A percentile compares a stretch with the other conserved stretches of the same genome.
Conservation (phyloP, 495 filamentous ascomycete species). For the Penicillium diatomitis region DNA sequence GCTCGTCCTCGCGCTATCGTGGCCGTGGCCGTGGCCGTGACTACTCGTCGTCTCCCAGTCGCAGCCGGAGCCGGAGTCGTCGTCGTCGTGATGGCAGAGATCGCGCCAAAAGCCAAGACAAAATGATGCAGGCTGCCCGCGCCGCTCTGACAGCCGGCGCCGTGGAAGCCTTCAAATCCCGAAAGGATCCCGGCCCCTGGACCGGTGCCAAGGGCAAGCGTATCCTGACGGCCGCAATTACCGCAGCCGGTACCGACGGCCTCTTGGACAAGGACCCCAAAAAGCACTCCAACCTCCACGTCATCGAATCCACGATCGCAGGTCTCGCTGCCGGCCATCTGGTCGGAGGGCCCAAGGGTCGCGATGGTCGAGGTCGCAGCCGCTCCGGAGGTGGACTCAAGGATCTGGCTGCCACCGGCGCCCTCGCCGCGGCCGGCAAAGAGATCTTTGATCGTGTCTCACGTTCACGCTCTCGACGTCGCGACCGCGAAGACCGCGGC, state of each 20-base stretch:
- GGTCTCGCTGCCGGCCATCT: conserved; percentile 76
- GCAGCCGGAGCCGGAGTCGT: conserved; percentile 28
- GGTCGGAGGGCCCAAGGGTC: conserved; percentile 48
- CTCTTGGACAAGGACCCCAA: conserved; percentile 62
- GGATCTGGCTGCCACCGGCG: conserved; percentile 62
- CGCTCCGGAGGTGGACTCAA: conserved; percentile 42
- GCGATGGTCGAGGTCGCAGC: not conserved
- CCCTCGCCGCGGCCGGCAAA: conserved; percentile 74
- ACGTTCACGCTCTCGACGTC: conserved; percentile 53
- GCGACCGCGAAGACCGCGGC: conserved; percentile 35
- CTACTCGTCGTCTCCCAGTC: conserved; percentile 30
- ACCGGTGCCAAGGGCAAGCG: conserved; percentile 78
- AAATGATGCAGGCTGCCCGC: conserved; percentile 69
- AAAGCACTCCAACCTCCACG: conserved; percentile 58
- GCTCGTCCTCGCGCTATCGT: conserved; percentile 28
- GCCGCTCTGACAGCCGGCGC: conserved; percentile 80
- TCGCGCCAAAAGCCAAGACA: conserved; percentile 32
- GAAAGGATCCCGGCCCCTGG: conserved; percentile 79
- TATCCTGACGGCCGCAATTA: conserved; percentile 75
- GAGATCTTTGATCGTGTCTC: conserved; percentile 56
- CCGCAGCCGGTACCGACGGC: conserved; percentile 75
- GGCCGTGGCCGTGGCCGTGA: conserved; percentile 46
- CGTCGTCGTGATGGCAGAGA: conserved; percentile 34
- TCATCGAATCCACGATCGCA: conserved; percentile 71
- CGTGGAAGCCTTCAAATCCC: conserved; percentile 76